Base-by-base conservation (phyloP, 768 basidiomycete species). In the Sistotremastrum suecicum region DNA sequence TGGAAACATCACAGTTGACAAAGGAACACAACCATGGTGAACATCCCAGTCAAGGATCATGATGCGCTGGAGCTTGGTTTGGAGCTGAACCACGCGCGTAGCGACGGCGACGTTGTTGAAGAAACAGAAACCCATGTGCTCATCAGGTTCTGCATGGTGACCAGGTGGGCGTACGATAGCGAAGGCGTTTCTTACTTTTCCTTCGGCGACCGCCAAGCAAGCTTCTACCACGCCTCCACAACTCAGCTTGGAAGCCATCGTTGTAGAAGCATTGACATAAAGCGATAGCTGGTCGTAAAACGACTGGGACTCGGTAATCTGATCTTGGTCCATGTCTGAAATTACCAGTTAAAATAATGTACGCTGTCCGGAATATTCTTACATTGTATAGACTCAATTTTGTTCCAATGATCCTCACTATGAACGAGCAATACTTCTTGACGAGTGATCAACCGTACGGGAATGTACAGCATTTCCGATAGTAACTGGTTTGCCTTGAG, bases 101-200 rank as follows among this genome's bases (percentile, higher is more conserved):
- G 92, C 92, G 10, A 99, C 85, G 0, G 95, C 83, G 34, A 94
- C 91, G 58, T 99, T 99, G 62, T 99, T 99, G 67, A 91, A 95
- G 68, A 99, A 95, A 63, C 95, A 98, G 61, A 99, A 99, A 1
- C 95, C 95, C 92, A 98, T 97, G 51, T 89, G 86, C 58, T 92
- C 84, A 52, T 95, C 88, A 4, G 95, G 95, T 59, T 99, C 95
- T 5, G 95, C 92, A 57, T 99, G 95, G 59, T 99, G 95, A 0
- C 95, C 95, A 0, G 95, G 95, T 8, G 95, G 95, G 44, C 95
- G 76, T 34, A 98, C 92, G 50, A 98, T 88, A 2, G 95, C 95
- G 58, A 99, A 83, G 0, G 85, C 72, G 60, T 92, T 97, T 55
- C 82, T 72, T 36, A 97, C 67, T 52, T 80, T 72, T 9, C 80